Evolutionary conservation across 257 asterid genomes (phyloP), one percentile per base, ranked within the genome.

Genomic region (Leonotis leonurus): DNA sequence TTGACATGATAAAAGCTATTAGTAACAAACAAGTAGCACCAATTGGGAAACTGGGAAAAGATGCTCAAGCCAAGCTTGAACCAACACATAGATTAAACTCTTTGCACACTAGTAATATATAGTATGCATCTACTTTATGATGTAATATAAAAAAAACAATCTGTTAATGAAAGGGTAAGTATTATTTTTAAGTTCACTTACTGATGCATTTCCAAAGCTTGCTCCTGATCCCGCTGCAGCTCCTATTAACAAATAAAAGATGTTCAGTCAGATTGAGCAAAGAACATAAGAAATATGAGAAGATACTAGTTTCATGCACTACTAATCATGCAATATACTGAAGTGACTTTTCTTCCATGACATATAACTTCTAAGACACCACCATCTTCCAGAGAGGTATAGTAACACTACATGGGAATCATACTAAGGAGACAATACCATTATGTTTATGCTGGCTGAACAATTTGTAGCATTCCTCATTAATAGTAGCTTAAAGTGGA

Each of bases 171-270:
- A 54, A 24, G 48, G 45, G 14, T n/a, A 21, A 41, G 40, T 16
- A 10, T 20, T 7, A 2, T 16, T 16, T 21, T 12, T 10, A 18
- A 43, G 53, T 24, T 65, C 67, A 88, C 96, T 89, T 77, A 92
- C 98, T 3, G 95, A 77, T 72, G 57, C 45, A 57, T 85, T 77
- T 73, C 85, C 91, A 60, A 89, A 89, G 87, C 99, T 92, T 56
- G 86, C 74, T 71, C 96, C 94, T 24, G 97, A 86, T 75, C 92
- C 93, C 43, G 78, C 56, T 65, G 82, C 83, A 69, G 94, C 84
- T 67, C 97, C 97, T 92, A 61, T 35, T 46, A 51, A 53, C 74
- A 69, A 65, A 59, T 13, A 66, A 62, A 67, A 26, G 16, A 43
- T 40, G 40, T 39, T 20, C 33, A 30, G 62, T 61, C 50, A 74